A percentile compares a stretch with the other conserved stretches of the same genome.
These are phyloP conservation scores for Taxillus chinensis DNA, from an alignment of 164 flowering plant genomes.

Conservation along the genomic window DNA sequence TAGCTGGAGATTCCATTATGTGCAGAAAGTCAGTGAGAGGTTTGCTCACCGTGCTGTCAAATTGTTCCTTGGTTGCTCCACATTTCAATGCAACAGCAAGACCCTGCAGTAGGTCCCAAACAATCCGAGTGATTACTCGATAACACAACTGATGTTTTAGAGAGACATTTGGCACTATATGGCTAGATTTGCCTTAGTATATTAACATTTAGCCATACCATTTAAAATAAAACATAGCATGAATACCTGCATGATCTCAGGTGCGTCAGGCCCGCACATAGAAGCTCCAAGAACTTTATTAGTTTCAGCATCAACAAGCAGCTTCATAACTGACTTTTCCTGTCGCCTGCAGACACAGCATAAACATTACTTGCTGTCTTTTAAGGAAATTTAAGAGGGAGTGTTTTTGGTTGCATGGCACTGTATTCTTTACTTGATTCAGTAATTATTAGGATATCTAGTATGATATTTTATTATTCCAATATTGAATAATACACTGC, in stretches of 20 bases:
- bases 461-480: background rate
- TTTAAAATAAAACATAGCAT: background rate
- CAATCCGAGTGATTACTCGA: background rate
- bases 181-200: no score
- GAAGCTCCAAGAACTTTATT: constrained; percentile 94
- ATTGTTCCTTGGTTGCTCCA: constrained; percentile 93
- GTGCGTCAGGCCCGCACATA: constrained; percentile 96
- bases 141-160: background rate
- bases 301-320: constrained; percentile 77
- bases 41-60: constrained; percentile 79
- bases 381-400: no score
- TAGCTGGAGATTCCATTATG: background rate
- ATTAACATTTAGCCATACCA: no score
- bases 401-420: no score
- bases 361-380: background rate
- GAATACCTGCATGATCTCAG: constrained; percentile 91
- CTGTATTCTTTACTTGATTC: no score
- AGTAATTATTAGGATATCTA: background rate
- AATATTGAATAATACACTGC: no score
- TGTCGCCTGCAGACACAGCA: constrained; percentile 46
- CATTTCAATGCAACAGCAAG: constrained; percentile 90
- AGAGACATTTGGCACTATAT: no score
- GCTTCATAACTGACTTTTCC: constrained; percentile 89
- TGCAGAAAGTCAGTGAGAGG: background rate
- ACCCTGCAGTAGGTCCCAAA: constrained; percentile 38